phyloP scores from a whole-genome alignment of 1,284 basidiomycete genomes.

The Leccinum insigne region DNA sequence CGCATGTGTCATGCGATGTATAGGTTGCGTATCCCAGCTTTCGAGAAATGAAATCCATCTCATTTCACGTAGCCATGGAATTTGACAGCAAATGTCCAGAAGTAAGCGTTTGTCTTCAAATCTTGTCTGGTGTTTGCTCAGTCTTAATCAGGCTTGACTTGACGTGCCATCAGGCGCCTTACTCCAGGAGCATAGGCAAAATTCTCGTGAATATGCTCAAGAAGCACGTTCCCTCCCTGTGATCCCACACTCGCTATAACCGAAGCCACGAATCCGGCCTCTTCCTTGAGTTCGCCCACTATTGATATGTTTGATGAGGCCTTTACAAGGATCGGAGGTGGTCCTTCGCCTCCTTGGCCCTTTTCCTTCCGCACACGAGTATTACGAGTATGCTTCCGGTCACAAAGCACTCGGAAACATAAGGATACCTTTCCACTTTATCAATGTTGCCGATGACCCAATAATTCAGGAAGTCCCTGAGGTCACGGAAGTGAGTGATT shows the following conservation, averaged over 20 bases:
- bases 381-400: slow-evolving; percentile 75
- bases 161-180: slow-evolving; percentile 64
- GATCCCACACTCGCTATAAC: slow-evolving; percentile 54
- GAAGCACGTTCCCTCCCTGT: slow-evolving; percentile 51
- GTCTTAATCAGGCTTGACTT: slow-evolving; percentile 52
- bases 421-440: slow-evolving; percentile 73
- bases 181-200: slow-evolving; percentile 72
- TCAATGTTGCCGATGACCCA: slow-evolving; percentile 94
- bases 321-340: slow-evolving; percentile 78
- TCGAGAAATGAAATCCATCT: slow-evolving; percentile 11
- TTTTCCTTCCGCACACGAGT: slow-evolving; percentile 71
- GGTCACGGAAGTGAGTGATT: slow-evolving; percentile 57
- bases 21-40: slow-evolving; percentile 38
- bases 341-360: slow-evolving; percentile 78
- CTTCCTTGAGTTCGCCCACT: slow-evolving; percentile 52
- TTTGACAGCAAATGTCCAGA: slow-evolving; percentile 56
- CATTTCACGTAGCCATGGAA: slow-evolving; percentile 68
- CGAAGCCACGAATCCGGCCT: slow-evolving; percentile 44
- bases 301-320: slow-evolving; percentile 62
- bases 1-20: slow-evolving; percentile 81
- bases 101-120: slow-evolving; percentile 39
- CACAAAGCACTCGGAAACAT: slow-evolving; percentile 57
- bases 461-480: slow-evolving; percentile 69
- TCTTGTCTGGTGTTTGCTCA: slow-evolving; percentile 17
- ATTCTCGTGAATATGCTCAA: slow-evolving; percentile 74